Evolutionary conservation across 805 yeast genomes (phyloP).

Genomic region (Blastobotrys chiropterorum): DNA sequence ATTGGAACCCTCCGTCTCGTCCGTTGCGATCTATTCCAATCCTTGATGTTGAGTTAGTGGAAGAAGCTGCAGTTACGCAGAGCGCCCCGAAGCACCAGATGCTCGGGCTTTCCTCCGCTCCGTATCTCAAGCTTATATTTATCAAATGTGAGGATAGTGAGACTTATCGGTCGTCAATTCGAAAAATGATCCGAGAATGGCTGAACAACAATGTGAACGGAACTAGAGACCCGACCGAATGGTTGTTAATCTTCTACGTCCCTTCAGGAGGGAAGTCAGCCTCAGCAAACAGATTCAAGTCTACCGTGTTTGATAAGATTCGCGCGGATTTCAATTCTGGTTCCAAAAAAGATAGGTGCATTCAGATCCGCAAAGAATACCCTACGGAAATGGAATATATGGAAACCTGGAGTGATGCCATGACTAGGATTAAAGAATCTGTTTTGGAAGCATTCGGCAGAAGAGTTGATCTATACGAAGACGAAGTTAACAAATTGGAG

Average conservation of each 20-base stretch:
- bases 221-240: slow-evolving; percentile 44
- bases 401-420: slow-evolving; percentile 47
- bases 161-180: slow-evolving; percentile 66
- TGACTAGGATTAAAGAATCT: slow-evolving; percentile 41
- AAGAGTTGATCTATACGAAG: slow-evolving; percentile 39
- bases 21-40: slow-evolving; percentile 59
- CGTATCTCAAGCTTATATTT: slow-evolving; percentile 63
- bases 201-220: slow-evolving; percentile 38
- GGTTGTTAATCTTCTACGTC: slow-evolving; percentile 54
- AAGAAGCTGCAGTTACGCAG: slow-evolving; percentile 45
- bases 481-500: slow-evolving; percentile 35
- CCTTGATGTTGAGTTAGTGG: slow-evolving; percentile 47
- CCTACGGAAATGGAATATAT: slow-evolving; percentile 15
- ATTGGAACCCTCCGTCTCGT: slow-evolving; percentile 54
- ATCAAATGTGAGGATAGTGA: slow-evolving; percentile 63
- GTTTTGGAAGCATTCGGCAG: slow-evolving; percentile 48
- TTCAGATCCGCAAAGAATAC: slow-evolving; percentile 24
- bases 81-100: slow-evolving; percentile 32
- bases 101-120: slow-evolving; percentile 37
- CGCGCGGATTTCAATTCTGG: slow-evolving; percentile 43
- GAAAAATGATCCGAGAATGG: slow-evolving; percentile 85
- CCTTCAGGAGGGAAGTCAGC: slow-evolving; percentile 33
- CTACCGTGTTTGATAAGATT: slow-evolving; percentile 49
- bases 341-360: slow-evolving; percentile 32
- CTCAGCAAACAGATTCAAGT: slow-evolving; percentile 35